Percentiles rank a stretch among this genome's conserved stretches.
These are phyloP conservation scores for Sarcodon sp. DNA, from an alignment of 768 basidiomycete genomes.

Conservation along the genomic window DNA sequence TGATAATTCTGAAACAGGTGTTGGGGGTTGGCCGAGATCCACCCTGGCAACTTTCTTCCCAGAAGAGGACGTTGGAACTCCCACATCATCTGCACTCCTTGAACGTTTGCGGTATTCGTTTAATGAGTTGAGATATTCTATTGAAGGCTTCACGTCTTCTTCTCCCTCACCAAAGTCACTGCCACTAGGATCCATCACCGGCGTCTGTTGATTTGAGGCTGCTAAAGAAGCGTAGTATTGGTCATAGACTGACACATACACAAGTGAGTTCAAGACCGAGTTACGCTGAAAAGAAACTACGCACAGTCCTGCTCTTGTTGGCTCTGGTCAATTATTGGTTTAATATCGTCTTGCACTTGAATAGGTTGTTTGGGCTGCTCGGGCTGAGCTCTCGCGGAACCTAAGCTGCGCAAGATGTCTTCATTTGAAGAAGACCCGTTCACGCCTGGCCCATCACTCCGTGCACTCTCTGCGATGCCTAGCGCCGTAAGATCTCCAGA, in stretches of 20 bases:
- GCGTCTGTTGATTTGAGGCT: slow-evolving; percentile 51
- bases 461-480: slow-evolving; percentile 62
- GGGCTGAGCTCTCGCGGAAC: slow-evolving; percentile 27
- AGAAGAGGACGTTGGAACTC: background rate
- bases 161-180: slow-evolving; percentile 49
- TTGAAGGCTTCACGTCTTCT: slow-evolving; percentile 52
- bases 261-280: background rate
- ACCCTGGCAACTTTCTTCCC: background rate
- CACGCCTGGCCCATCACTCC: slow-evolving; percentile 23
- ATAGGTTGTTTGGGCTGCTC: slow-evolving; percentile 6
- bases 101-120: slow-evolving; percentile 69
- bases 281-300: slow-evolving; percentile 14
- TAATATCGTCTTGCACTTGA: slow-evolving; percentile 20
- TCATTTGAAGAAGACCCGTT: slow-evolving; percentile 41
- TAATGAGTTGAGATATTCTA: slow-evolving; percentile 55
- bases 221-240: slow-evolving; percentile 74
- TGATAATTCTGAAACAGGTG: slow-evolving; percentile 1
- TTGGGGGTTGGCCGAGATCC: background rate
- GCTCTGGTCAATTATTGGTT: slow-evolving; percentile 29
- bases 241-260: slow-evolving; percentile 45
- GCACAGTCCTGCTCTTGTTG: slow-evolving; percentile 50
- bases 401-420: slow-evolving; percentile 59
- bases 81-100: slow-evolving; percentile 38
- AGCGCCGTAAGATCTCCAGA: slow-evolving; percentile 84
- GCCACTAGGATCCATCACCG: slow-evolving; percentile 34